Base-by-base conservation (phyloP, 331 rosid genomes). In the Pyrus hybrid region DNA sequence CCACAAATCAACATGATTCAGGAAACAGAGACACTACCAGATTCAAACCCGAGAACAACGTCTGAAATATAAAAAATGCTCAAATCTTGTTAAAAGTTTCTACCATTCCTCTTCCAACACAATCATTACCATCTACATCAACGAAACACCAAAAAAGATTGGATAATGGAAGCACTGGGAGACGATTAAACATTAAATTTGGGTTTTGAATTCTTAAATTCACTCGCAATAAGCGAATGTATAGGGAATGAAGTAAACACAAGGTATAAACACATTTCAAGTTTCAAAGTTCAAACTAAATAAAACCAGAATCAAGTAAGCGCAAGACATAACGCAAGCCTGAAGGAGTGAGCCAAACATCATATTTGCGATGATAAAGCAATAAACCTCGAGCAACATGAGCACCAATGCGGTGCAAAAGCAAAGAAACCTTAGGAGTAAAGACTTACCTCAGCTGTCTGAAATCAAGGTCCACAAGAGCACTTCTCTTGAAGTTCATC, bases 361-460 rank as follows among this genome's bases (percentile, higher is more conserved):
- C 54, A 28, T 22, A 13, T 29, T 26, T 20, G 47, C 35, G 32
- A 2, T 28, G 22, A 16, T 58, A 28, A 63, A 62, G 65, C 20
- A 72, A 82, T 68, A 43, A 63, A 53, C 73, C 74, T 57, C 73
- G 25, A 47, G 33, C 74, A 26, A 51, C 22, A 29, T 30, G 67
- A 73, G 77, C 61, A 65, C 30, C 71, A 69, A 13, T 16, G 9
- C 35, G 3, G 22, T 13, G 47, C 45, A 63, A 37, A 62, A 37
- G 57, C 69, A 51, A 16, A 57, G 63, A 68, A 49, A 71, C 4
- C 13, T 41, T 70, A 43, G 62, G 56, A 79, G 56, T 47, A 73
- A 26, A 71, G 67, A 78, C 69, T 58, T 78, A 63, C 72, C 85
- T 75, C 57, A 43, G 78, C n/a, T 4, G 32, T 74, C 28, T 43